Evolutionary conservation across 2,329 filamentous ascomycete genomes (phyloP).

Genomic region (Microsporum ferrugineum): DNA sequence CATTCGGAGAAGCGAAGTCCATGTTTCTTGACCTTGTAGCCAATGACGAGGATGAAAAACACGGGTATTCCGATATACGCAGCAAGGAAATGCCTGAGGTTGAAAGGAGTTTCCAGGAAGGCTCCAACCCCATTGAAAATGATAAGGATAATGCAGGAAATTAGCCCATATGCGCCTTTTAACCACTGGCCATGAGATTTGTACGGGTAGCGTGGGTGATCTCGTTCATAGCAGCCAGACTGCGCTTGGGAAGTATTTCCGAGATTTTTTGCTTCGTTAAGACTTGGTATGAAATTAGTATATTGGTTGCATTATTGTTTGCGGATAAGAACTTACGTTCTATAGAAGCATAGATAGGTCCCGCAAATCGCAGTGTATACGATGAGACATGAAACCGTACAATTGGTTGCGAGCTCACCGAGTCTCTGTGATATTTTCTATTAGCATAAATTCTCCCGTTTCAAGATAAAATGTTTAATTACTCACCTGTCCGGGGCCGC

Average conservation of each 20-base stretch:
- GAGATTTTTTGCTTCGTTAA: conserved; percentile 30
- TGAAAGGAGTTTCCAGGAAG: conserved; percentile 23
- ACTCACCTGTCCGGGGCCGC: conserved; percentile 27
- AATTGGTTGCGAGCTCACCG: conserved; percentile 30
- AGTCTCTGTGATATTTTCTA: conserved; percentile 21
- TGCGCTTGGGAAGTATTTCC: conserved; percentile 27
- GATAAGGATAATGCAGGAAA: conserved; percentile 15
- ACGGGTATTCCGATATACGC: conserved; percentile 34
- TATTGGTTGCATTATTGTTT: not conserved
- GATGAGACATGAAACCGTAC: conserved; percentile 31
- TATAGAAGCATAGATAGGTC: conserved; percentile 27
- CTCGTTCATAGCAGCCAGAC: conserved; percentile 16
- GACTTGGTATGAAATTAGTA: conserved; percentile 18
- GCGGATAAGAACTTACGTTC: conserved; percentile 21
- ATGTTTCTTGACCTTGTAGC: conserved; percentile 31
- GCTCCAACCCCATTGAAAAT: conserved; percentile 17
- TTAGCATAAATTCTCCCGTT: conserved; percentile 4
- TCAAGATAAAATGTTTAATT: conserved; percentile 2
- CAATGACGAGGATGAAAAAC: conserved; percentile 29
- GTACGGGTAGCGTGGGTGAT: conserved; percentile 21
- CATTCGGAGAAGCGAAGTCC: conserved; percentile 25
- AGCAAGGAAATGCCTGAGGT: conserved; percentile 27
- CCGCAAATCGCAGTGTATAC: conserved; percentile 33
- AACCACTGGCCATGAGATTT: conserved; percentile 21
- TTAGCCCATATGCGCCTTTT: conserved; percentile 20